phyloP scores from a whole-genome alignment of 148 eudicot genomes.

The Cornus controversa region DNA sequence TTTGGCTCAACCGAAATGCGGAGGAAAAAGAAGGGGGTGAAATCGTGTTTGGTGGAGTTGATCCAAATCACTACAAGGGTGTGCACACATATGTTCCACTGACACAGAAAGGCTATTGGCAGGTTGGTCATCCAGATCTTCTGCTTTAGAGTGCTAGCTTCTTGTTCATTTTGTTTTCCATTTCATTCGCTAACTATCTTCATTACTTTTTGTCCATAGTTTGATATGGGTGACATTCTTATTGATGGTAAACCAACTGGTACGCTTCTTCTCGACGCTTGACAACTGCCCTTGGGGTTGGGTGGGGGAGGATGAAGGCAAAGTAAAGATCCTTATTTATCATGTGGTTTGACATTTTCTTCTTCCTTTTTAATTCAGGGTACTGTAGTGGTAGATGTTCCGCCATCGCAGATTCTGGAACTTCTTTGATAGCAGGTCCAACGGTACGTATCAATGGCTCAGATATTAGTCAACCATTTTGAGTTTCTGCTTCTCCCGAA shows the following conservation, averaged over 20 bases:
- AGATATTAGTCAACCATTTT: neutral
- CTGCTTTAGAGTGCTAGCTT: neutral
- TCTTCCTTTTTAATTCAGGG: slow-evolving; percentile 31
- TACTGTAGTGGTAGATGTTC: slow-evolving; percentile 61
- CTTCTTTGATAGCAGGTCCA: slow-evolving; percentile 74
- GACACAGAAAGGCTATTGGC: slow-evolving; percentile 63
- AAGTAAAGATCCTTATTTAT: neutral
- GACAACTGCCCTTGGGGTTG: neutral
- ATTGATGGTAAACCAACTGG: slow-evolving; percentile 60
- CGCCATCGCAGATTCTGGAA: slow-evolving; percentile 82
- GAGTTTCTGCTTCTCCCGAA: neutral
- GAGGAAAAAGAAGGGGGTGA: slow-evolving; percentile 56
- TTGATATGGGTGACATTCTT: slow-evolving; percentile 72
- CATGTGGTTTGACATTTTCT: neutral
- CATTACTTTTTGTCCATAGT: slow-evolving; percentile 33
- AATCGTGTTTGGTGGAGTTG: slow-evolving; percentile 58
- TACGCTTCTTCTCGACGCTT: slow-evolving; percentile 13
- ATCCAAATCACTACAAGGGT: slow-evolving; percentile 51
- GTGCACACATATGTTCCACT: slow-evolving; percentile 52
- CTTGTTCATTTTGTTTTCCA: neutral
- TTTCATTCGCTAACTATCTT: neutral
- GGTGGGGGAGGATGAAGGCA: neutral
- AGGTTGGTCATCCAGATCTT: slow-evolving; percentile 28
- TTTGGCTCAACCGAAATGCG: slow-evolving; percentile 59
- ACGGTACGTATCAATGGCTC: slow-evolving; percentile 34